Conservation (phyloP, 225 moss, liverwort and hornwort species). For the Polytrichum commune region DNA sequence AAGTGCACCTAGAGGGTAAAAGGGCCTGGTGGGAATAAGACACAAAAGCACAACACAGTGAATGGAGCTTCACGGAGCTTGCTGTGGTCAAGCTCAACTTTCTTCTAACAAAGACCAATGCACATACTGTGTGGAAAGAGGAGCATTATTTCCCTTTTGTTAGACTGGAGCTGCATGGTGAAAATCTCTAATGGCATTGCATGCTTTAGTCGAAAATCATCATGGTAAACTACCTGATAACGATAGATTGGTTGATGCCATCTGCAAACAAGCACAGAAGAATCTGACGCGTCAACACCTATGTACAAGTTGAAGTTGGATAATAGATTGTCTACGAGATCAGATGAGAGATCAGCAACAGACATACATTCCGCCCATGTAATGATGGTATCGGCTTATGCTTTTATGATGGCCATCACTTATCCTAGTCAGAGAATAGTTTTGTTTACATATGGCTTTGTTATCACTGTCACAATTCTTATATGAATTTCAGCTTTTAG, state of each 20-base stretch:
- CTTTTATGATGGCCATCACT: neutral
- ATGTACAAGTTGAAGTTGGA: neutral
- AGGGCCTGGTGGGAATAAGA: too few species aligned
- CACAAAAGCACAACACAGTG: too few species aligned
- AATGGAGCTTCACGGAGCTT: too few species aligned
- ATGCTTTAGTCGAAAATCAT: too few species aligned
- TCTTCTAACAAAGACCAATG: too few species aligned
- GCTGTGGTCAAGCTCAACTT: too few species aligned
- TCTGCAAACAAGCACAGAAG: slow-evolving; percentile 27
- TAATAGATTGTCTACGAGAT: neutral
- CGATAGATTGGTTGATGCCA: slow-evolving; percentile 62
- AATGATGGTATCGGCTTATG: neutral
- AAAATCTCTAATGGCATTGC: too few species aligned
- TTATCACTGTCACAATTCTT: neutral
- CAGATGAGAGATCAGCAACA: neutral
- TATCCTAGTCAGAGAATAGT: neutral
- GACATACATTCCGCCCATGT: neutral
- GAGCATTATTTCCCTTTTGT: too few species aligned
- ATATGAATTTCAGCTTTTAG: too few species aligned
- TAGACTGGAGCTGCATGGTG: too few species aligned
- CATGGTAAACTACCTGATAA: slow-evolving; percentile 46
- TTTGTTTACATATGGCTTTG: neutral
- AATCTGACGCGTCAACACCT: neutral
- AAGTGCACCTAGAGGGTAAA: too few species aligned
- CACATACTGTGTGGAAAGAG: too few species aligned